phyloP scores from a whole-genome alignment of 305 asterid genomes.

The Rubia tinctorum region DNA sequence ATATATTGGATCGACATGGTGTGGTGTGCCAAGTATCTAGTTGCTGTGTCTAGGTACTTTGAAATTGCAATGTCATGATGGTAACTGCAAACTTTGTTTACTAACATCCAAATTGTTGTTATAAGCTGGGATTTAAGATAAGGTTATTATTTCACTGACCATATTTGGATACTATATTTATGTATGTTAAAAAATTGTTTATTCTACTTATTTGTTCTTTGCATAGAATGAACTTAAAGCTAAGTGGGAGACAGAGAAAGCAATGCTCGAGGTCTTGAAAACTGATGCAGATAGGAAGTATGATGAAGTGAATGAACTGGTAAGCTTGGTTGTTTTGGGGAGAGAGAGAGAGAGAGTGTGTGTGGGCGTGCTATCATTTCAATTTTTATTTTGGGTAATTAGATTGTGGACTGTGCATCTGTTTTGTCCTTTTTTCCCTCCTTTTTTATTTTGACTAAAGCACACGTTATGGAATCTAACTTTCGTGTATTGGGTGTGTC shows the following conservation, averaged over 20 bases:
- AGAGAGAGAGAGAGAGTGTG: too few species aligned
- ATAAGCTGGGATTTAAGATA: neutral
- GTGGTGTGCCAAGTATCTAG: neutral
- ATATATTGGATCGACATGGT: neutral
- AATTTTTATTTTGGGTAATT: neutral
- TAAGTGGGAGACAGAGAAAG: slow-evolving; percentile 74
- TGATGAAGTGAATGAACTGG: slow-evolving; percentile 71
- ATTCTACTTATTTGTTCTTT: neutral
- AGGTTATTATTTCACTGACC: neutral
- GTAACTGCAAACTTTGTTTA: neutral
- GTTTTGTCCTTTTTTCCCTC: neutral
- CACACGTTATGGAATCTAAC: neutral
- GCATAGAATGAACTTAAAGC: slow-evolving; percentile 66
- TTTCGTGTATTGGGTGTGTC: neutral
- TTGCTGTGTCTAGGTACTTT: neutral
- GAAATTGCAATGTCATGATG: neutral
- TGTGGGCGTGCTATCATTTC: neutral
- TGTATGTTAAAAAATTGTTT: neutral
- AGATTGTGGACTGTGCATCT: neutral
- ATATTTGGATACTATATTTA: too few species aligned
- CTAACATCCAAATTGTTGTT: neutral
- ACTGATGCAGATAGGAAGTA: slow-evolving; percentile 75
- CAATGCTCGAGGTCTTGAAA: slow-evolving; percentile 64
- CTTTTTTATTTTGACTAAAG: neutral
- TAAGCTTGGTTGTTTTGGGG: slow-evolving; percentile 1